Evolutionary conservation across 768 basidiomycete species (phyloP).

Genomic region (Gloeostereum incarnatum): DNA sequence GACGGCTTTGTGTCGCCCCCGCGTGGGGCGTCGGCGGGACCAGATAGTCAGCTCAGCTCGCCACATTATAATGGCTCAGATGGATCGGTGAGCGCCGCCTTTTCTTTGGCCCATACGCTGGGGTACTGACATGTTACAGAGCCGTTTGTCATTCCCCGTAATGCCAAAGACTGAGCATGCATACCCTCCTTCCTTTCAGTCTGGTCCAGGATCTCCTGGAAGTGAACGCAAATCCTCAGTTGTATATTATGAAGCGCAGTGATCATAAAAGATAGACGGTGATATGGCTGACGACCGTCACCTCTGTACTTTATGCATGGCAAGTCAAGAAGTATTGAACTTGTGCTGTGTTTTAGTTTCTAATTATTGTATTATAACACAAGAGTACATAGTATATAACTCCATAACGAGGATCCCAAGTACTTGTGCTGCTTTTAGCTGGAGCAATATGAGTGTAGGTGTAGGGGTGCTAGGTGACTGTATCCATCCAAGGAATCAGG

Average conservation of each 20-base stretch:
- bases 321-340: background rate
- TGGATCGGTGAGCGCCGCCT: background rate
- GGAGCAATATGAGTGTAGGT: too few relatives aligned
- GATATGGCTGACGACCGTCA: background rate
- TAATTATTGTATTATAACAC: background rate
- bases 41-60: background rate
- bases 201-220: too few relatives aligned
- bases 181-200: too few relatives aligned
- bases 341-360: background rate
- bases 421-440: constrained; percentile 3
- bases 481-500: constrained; percentile 34
- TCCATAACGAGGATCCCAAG: constrained; percentile 2
- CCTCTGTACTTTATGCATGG: background rate
- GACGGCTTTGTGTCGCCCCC: background rate
- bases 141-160: too few relatives aligned
- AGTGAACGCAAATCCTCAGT: too few relatives aligned
- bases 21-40: background rate
- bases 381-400: background rate
- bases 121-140: too few relatives aligned
- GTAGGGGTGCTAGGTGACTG: constrained; percentile 63
- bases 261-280: too few relatives aligned
- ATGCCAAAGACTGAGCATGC: too few relatives aligned
- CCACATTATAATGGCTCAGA: background rate
- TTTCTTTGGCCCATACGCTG: too few relatives aligned
- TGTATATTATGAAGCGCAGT: too few relatives aligned